Conservation (phyloP, 306 rosid genomes). For the Medicago lupulina region DNA sequence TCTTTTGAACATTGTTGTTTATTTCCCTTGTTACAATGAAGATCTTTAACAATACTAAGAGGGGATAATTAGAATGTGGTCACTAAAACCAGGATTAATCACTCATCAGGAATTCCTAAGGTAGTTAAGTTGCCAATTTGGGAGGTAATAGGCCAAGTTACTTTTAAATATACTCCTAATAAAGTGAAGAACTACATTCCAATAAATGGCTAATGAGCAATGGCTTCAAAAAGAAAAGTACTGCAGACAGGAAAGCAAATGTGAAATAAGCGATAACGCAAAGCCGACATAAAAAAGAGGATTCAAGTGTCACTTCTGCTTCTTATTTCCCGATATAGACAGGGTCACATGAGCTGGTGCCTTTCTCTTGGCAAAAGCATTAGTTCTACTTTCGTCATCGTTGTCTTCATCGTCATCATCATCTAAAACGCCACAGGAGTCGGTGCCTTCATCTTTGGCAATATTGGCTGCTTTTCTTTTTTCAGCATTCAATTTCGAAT, state of each 20-base stretch:
- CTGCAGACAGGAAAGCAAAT: conserved; percentile 22
- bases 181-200: conserved; percentile 5
- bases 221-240: background rate
- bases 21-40: background rate
- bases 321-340: conserved; percentile 53
- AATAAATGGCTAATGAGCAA: background rate
- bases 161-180: background rate
- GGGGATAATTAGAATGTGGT: background rate
- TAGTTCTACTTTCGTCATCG: conserved; percentile 75
- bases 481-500: conserved; percentile 59
- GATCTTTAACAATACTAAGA: background rate
- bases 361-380: conserved; percentile 68
- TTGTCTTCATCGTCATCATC: conserved; percentile 46
- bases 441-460: conserved; percentile 37
- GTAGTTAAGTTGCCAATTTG: background rate
- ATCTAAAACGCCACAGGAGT: conserved; percentile 25
- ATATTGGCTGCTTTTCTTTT: conserved; percentile 64
- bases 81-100: background rate
- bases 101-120: background rate
- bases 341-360: conserved; percentile 43
- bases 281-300: background rate
- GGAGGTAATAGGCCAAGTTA: background rate
- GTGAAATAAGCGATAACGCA: conserved; percentile 4
- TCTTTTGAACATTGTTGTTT: no score
- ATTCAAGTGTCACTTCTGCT: conserved; percentile 45